Conservation (phyloP, 2,329 filamentous ascomycete species). For the Onygenales sp. region DNA sequence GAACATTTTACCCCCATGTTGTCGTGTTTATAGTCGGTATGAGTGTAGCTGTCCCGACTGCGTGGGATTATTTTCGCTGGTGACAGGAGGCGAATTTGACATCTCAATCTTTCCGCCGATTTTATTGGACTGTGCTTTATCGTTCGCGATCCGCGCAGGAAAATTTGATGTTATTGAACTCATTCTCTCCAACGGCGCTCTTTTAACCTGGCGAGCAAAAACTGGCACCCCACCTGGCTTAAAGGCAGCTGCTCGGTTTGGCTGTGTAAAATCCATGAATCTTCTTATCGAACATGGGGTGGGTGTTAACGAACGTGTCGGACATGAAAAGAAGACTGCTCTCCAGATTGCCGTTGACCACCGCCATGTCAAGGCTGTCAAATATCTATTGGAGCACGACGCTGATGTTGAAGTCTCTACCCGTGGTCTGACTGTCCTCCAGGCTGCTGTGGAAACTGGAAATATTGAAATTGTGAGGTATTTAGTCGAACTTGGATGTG, state of each 20-base stretch:
- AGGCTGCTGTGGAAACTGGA: neutral
- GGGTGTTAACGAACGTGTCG: neutral
- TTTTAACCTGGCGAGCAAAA: neutral
- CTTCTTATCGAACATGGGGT: conserved; percentile 5
- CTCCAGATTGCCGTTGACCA: neutral
- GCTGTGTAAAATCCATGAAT: conserved; percentile 1
- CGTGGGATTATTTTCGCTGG: neutral
- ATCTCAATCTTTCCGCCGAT: neutral
- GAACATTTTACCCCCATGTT: neutral
- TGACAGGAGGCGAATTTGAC: neutral
- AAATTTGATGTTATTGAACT: neutral
- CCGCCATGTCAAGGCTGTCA: neutral
- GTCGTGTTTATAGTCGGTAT: too few relatives aligned
- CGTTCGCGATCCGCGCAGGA: neutral
- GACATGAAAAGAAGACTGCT: neutral
- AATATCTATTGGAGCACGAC: neutral
- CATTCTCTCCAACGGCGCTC: neutral
- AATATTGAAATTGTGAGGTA: conserved; percentile 1
- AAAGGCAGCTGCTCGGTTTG: conserved; percentile 3
- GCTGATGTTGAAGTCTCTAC: neutral
- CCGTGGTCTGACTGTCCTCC: neutral
- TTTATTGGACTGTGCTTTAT: neutral
- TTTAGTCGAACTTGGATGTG: conserved; percentile 6
- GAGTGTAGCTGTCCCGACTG: too few relatives aligned
- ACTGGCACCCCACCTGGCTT: neutral